Evolutionary conservation across 177 flowering plant genomes (phyloP).

Genomic region (Vitis hybrid): DNA sequence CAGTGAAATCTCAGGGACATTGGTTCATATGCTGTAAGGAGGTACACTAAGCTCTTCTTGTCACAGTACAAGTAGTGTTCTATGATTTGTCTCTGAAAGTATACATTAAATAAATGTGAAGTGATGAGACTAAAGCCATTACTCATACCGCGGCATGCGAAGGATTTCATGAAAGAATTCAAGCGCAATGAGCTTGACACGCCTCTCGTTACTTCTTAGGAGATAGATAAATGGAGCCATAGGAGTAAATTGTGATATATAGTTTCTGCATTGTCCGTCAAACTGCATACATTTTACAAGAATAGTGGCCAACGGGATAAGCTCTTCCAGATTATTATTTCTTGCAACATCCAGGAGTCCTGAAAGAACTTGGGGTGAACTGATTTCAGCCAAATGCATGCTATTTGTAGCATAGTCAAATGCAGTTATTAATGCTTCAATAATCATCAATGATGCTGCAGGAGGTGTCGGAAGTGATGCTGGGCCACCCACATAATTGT

Average conservation of each 20-base stretch:
- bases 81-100: not conserved
- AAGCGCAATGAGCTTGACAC: conserved; percentile 50
- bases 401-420: conserved; percentile 54
- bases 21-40: not conserved
- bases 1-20: not conserved
- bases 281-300: conserved; percentile 69
- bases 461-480: conserved; percentile 49
- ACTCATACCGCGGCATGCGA: conserved; percentile 61
- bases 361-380: conserved; percentile 54
- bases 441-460: conserved; percentile 69
- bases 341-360: conserved; percentile 46
- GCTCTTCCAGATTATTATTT: conserved; percentile 38
- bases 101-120: conserved; percentile 1
- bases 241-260: conserved; percentile 42
- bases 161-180: conserved; percentile 72
- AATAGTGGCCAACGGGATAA: conserved; percentile 51
- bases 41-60: not conserved
- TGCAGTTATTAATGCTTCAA: conserved; percentile 66
- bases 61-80: not conserved
- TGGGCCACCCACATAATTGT: conserved; percentile 19
- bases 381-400: conserved; percentile 52
- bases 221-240: conserved; percentile 52
- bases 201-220: conserved; percentile 46
- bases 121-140: not conserved
- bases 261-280: conserved; percentile 65